These are phyloP conservation scores for Polytolypa hystricis DNA, from an alignment of 2,329 filamentous ascomycete genomes.

Conservation along the genomic window DNA sequence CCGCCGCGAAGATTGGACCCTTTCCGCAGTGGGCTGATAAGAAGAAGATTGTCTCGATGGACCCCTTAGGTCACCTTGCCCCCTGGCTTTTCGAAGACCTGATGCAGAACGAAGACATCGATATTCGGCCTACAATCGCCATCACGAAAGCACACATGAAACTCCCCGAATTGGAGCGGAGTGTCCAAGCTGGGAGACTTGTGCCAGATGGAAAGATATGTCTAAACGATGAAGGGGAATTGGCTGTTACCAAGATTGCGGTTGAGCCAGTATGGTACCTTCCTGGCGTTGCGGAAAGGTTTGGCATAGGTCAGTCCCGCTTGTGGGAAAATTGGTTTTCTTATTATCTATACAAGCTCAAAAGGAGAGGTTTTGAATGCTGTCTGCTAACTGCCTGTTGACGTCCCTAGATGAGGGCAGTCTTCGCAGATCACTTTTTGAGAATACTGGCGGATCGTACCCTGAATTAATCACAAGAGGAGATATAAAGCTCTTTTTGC, in stretches of 20 bases:
- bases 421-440: constrained; percentile 77
- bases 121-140: constrained; percentile 83
- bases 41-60: constrained; percentile 96
- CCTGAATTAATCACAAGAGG: constrained; percentile 90
- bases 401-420: constrained; percentile 60
- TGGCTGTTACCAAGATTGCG: constrained; percentile 91
- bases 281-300: constrained; percentile 79
- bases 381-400: too few species aligned
- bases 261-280: constrained; percentile 91
- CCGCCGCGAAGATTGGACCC: constrained; percentile 77
- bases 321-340: constrained; percentile 1
- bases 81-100: constrained; percentile 73
- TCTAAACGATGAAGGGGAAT: constrained; percentile 71
- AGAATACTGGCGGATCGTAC: constrained; percentile 91
- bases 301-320: constrained; percentile 60
- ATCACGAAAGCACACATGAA: constrained; percentile 92
- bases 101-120: constrained; percentile 64
- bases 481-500: constrained; percentile 91
- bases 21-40: constrained; percentile 81
- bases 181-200: constrained; percentile 67
- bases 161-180: constrained; percentile 86
- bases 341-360: background rate
- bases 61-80: constrained; percentile 79
- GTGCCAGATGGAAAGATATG: constrained; percentile 79
- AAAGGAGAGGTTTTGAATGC: background rate